These are phyloP conservation scores for Clonostachys sp. DNA, from an alignment of 2,329 filamentous ascomycete species.

Conservation along the genomic window DNA sequence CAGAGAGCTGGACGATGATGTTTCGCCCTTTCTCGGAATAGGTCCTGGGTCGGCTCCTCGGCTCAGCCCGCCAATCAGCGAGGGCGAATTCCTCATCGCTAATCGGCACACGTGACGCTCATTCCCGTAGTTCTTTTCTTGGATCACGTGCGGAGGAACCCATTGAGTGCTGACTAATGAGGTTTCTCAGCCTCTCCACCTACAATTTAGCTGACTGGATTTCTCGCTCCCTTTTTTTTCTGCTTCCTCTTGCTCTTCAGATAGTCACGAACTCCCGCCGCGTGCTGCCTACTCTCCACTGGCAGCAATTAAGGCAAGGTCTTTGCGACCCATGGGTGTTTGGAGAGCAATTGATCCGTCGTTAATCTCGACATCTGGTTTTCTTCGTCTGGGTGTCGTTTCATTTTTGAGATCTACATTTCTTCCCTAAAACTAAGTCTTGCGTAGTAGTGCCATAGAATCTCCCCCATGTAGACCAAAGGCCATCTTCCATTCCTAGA, in stretches of 20 bases:
- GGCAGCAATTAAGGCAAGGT: slow-evolving; percentile 15
- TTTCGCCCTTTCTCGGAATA: slow-evolving; percentile 5
- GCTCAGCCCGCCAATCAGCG: slow-evolving; percentile 33
- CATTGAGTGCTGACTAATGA: slow-evolving; percentile 1
- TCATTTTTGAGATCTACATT: slow-evolving; percentile 57
- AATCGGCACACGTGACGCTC: slow-evolving; percentile 9
- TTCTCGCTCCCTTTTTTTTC: slow-evolving; percentile 16
- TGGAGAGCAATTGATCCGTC: slow-evolving; percentile 47
- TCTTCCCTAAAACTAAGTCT: background rate
- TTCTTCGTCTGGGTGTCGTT: slow-evolving; percentile 45
- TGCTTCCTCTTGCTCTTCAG: slow-evolving; percentile 31
- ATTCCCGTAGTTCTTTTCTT: background rate
- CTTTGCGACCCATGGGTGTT: slow-evolving; percentile 28
- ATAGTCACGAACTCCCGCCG: slow-evolving; percentile 46
- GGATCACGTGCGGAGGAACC: slow-evolving; percentile 11
- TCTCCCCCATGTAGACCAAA: too few relatives aligned
- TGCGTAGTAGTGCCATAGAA: background rate
- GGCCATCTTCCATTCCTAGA: too few relatives aligned
- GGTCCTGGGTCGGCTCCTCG: slow-evolving; percentile 33
- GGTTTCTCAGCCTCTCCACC: slow-evolving; percentile 2
- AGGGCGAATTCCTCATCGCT: slow-evolving; percentile 27
- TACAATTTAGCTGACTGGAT: slow-evolving; percentile 4
- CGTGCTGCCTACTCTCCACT: slow-evolving; percentile 1
- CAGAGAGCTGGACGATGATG: slow-evolving; percentile 9
- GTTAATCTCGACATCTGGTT: slow-evolving; percentile 52